phyloP scores from a whole-genome alignment of 768 basidiomycete species.

The Hygrophoropsis aurantiaca region DNA sequence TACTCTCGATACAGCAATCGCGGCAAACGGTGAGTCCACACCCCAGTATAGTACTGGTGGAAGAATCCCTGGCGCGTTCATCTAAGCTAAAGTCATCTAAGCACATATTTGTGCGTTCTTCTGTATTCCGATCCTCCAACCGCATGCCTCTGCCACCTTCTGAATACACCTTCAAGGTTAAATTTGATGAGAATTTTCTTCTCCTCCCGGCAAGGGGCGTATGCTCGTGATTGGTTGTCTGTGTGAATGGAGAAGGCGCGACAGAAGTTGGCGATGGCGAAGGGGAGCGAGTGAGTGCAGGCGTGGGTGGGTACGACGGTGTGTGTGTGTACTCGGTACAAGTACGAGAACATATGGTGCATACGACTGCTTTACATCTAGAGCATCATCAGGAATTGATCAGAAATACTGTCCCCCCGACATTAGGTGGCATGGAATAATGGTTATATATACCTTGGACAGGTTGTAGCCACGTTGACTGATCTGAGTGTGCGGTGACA shows the following conservation, averaged over 20 bases:
- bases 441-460: too few species aligned
- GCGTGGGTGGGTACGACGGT: slow-evolving; percentile 35
- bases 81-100: slow-evolving; percentile 1
- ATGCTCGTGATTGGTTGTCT: slow-evolving; percentile 26
- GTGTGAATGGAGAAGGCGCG: slow-evolving; percentile 19
- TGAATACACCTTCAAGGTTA: slow-evolving; percentile 11
- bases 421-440: too few species aligned
- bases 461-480: too few species aligned
- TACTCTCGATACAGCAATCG: slow-evolving; percentile 35
- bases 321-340: slow-evolving; percentile 33
- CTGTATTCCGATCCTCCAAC: too few species aligned
- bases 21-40: slow-evolving; percentile 36
- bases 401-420: too few species aligned
- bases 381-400: too few species aligned
- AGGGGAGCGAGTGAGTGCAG: slow-evolving; percentile 33
- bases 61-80: too few species aligned
- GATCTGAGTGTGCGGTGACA: too few species aligned
- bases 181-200: slow-evolving; percentile 28
- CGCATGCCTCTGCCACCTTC: too few species aligned
- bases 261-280: slow-evolving; percentile 18
- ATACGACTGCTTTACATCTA: slow-evolving; percentile 35
- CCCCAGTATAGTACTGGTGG: slow-evolving; percentile 23
- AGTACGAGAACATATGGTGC: slow-evolving; percentile 36
- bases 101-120: slow-evolving; percentile 7
- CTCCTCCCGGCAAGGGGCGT: slow-evolving; percentile 20